Conservation (phyloP, 768 basidiomycete genomes). For the Suillus hirtellus region DNA sequence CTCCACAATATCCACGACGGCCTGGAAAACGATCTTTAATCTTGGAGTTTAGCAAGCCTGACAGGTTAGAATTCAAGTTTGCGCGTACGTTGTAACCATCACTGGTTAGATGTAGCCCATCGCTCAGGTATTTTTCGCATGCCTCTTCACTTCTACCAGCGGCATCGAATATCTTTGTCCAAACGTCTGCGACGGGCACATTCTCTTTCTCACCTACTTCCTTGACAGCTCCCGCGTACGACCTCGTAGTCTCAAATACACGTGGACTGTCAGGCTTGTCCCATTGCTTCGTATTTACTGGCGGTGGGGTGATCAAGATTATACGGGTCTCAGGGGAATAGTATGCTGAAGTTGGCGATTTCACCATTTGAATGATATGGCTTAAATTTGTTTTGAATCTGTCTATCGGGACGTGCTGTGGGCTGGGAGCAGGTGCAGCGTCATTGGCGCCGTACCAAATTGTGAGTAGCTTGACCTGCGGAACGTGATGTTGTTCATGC, state of each 20-base stretch:
- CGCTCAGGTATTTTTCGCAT: constrained; percentile 55
- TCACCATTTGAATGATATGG: constrained; percentile 62
- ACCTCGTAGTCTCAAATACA: constrained; percentile 56
- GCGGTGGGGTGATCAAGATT: constrained; percentile 84
- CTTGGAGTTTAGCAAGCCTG: constrained; percentile 6
- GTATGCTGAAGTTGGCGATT: constrained; percentile 57
- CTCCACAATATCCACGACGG: constrained; percentile 56
- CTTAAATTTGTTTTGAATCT: constrained; percentile 65
- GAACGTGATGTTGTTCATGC: constrained; percentile 45
- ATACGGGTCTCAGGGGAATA: constrained; percentile 75
- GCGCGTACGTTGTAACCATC: constrained; percentile 70
- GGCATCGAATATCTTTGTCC: constrained; percentile 71
- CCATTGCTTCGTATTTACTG: constrained; percentile 67
- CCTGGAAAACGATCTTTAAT: constrained; percentile 64
- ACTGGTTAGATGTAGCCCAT: constrained; percentile 82
- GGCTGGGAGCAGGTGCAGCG: constrained; percentile 59
- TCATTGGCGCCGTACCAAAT: constrained; percentile 96
- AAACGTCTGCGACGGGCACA: constrained; percentile 72
- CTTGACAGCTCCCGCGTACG: constrained; percentile 71
- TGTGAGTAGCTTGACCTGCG: constrained; percentile 69
- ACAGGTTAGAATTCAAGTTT: constrained; percentile 2
- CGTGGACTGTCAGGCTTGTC: constrained; percentile 36
- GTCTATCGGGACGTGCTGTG: constrained; percentile 76
- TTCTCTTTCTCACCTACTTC: constrained; percentile 55
- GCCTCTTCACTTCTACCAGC: constrained; percentile 60